phyloP scores from a whole-genome alignment of 2,329 filamentous ascomycete species.

The Phaeophleospora eucalypticola region DNA sequence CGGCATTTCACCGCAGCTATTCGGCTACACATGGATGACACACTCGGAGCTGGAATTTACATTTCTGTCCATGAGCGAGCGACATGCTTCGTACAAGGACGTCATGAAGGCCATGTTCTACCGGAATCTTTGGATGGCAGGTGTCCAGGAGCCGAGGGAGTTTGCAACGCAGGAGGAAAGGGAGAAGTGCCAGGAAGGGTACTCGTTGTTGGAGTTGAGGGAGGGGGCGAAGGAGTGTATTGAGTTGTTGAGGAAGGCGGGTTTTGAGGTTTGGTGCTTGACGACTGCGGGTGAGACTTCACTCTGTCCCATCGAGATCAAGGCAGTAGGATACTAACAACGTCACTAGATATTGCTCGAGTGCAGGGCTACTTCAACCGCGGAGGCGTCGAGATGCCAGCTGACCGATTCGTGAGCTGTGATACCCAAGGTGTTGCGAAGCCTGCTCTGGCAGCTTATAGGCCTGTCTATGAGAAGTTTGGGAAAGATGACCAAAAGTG shows the following conservation, averaged over 20 bases:
- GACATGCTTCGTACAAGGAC: slow-evolving; percentile 42
- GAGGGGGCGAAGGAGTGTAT: slow-evolving; percentile 43
- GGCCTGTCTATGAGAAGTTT: slow-evolving; percentile 42
- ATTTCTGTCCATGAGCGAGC: slow-evolving; percentile 44
- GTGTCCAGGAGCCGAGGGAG: slow-evolving; percentile 40
- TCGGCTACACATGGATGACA: slow-evolving; percentile 48
- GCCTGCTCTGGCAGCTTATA: slow-evolving; percentile 48
- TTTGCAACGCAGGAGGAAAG: slow-evolving; percentile 44
- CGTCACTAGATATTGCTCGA: slow-evolving; percentile 43
- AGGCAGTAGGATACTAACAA: no score
- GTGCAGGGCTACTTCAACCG: slow-evolving; percentile 52
- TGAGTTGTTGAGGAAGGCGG: slow-evolving; percentile 39
- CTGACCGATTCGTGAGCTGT: slow-evolving; percentile 51
- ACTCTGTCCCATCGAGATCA: background rate
- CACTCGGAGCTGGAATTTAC: slow-evolving; percentile 49
- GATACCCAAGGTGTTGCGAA: slow-evolving; percentile 49
- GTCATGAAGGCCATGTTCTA: slow-evolving; percentile 47
- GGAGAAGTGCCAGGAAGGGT: slow-evolving; percentile 38
- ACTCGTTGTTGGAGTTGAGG: slow-evolving; percentile 33
- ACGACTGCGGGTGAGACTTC: slow-evolving; percentile 40
- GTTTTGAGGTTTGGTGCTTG: slow-evolving; percentile 53
- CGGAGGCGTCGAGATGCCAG: slow-evolving; percentile 48
- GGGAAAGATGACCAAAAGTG: slow-evolving; percentile 40
- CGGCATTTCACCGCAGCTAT: slow-evolving; percentile 40
- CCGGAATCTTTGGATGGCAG: slow-evolving; percentile 44